Base-by-base conservation (phyloP, 2,329 filamentous ascomycete species). In the Sporothrix pallida region DNA sequence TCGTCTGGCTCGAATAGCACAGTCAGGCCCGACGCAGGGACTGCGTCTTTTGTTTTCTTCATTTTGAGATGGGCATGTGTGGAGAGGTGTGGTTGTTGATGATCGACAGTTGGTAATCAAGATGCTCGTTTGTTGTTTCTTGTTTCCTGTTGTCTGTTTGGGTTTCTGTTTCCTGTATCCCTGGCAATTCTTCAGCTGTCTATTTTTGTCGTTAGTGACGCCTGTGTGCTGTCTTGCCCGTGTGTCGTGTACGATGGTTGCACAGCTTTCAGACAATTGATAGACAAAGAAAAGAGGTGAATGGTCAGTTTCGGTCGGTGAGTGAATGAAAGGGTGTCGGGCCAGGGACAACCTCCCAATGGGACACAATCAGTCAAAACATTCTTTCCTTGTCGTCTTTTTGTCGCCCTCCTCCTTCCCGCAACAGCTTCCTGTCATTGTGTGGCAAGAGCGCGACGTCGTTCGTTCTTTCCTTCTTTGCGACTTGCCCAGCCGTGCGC, bases 1-100 rank as follows among this genome's bases (percentile, higher is more conserved):
- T 78, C 77, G 31, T 81, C 79, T 0, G 80, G 80, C 73, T 80
- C 78, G 44, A 80, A 81, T 20, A 81, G 70, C n/a, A 81, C 76
- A 10, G 79, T 79, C 8, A 81, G 77, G 7, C 80, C 80, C 15
- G 77, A 77, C 15, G 79, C 76, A n/a, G 78, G 75, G 72, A 81
- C 77, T 23, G 74, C 70, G 48, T 78, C 77, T 56, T 78, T 77
- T 58, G 72, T 76, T 13, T 71, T 76, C 67, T 80, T 80, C 77
- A 79, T 80, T 20, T 15, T 20, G 20, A 26, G 26, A 1, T n/a
- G 44, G 20, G 70, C 54, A 62, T 50, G 69, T 13, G 15, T 31
- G n/a, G 44, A 44, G 7, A 17, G 17, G 17, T 20, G 31, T 44
- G 3, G 56, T 12, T 31, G 56, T 37, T 26, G 37, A 46, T 3